Conservation (phyloP, 1,284 basidiomycete species). For the Cutaneotrichosporon sp. region DNA sequence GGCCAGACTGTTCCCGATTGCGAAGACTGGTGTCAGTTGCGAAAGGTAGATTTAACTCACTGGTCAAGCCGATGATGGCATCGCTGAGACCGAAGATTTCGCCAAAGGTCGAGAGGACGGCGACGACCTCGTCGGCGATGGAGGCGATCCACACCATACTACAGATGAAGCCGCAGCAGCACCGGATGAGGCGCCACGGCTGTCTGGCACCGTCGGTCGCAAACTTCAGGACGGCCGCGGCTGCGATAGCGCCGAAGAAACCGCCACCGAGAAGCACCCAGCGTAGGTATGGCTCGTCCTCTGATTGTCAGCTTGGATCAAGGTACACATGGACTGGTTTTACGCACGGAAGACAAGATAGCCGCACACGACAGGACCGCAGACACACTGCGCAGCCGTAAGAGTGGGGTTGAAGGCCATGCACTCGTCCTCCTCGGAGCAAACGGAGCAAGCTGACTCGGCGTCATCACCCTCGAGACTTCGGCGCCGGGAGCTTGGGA, state of each 20-base stretch:
- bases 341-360: conserved; percentile 68
- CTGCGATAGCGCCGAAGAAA: conserved; percentile 57
- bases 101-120: conserved; percentile 84
- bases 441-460: neutral
- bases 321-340: too few species aligned
- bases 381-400: conserved; percentile 69
- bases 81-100: conserved; percentile 92
- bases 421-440: conserved; percentile 10
- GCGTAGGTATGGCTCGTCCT: conserved; percentile 54
- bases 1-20: conserved; percentile 90
- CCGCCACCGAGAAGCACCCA: conserved; percentile 57
- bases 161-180: conserved; percentile 81
- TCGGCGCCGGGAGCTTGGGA: neutral
- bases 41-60: conserved; percentile 15
- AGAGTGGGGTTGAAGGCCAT: conserved; percentile 72
- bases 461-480: conserved; percentile 1
- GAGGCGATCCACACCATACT: conserved; percentile 92
- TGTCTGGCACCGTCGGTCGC: conserved; percentile 60
- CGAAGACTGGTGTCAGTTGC: conserved; percentile 59
- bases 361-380: conserved; percentile 73
- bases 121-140: conserved; percentile 88
- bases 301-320: conserved; percentile 49
- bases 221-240: conserved; percentile 59
- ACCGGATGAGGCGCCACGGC: conserved; percentile 64
- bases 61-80: conserved; percentile 90